phyloP scores from a whole-genome alignment of 108 stramenopile species.

The Cyclotella distinguenda region DNA sequence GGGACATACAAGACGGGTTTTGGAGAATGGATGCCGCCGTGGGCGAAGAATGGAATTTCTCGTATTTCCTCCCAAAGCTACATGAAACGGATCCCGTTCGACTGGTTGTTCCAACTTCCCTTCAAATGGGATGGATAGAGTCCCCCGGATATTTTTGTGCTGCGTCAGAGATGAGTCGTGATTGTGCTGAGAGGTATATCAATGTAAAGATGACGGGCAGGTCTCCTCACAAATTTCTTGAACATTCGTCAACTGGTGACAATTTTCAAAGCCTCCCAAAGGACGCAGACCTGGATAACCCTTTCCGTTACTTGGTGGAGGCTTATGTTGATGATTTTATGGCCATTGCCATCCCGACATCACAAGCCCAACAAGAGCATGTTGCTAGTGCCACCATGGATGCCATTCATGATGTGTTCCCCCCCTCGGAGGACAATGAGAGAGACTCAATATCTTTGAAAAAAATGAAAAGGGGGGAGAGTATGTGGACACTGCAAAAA shows the following conservation, averaged over 20 bases:
- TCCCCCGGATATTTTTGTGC: too few relatives aligned
- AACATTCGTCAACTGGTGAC: neutral
- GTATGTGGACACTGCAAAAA: neutral
- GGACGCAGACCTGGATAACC: neutral
- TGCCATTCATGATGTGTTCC: slow-evolving; percentile 24
- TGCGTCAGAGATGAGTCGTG: too few relatives aligned
- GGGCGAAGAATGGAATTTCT: slow-evolving; percentile 19
- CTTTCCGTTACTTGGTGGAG: slow-evolving; percentile 4
- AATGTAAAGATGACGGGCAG: too few relatives aligned
- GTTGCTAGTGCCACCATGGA: neutral
- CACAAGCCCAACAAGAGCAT: slow-evolving; percentile 1
- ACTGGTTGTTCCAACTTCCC: too few relatives aligned
- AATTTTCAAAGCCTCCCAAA: neutral
- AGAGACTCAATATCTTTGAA: slow-evolving; percentile 36
- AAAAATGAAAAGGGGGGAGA: slow-evolving; percentile 6
- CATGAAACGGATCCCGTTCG: too few relatives aligned
- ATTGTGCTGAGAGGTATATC: too few relatives aligned
- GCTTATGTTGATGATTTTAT: slow-evolving; percentile 31
- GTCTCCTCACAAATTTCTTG: neutral
- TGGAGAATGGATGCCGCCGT: slow-evolving; percentile 1
- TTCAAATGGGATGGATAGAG: too few relatives aligned
- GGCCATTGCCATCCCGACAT: neutral
- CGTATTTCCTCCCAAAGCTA: neutral
- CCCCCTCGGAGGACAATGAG: neutral
- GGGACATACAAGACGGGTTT: slow-evolving; percentile 1